Conservation (phyloP, 1,284 basidiomycete species). For the Bjerkandera adusta region DNA sequence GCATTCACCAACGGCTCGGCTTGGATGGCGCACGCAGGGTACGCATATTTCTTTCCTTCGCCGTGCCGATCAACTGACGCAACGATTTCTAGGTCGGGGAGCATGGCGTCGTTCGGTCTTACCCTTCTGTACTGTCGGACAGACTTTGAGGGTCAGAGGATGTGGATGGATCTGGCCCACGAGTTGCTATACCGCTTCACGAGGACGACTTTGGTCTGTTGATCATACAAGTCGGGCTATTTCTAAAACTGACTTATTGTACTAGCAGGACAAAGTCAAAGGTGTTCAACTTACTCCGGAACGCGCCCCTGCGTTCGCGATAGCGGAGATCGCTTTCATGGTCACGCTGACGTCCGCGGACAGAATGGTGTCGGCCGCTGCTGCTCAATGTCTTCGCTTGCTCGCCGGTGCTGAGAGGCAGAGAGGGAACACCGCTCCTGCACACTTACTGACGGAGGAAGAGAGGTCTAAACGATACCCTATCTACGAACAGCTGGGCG, state of each 20-base stretch:
- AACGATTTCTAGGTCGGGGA: conserved; percentile 44
- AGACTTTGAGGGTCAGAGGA: conserved; percentile 58
- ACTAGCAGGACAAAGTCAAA: conserved; percentile 42
- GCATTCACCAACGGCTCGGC: conserved; percentile 26
- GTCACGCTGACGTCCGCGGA: conserved; percentile 69
- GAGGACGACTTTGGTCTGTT: conserved; percentile 45
- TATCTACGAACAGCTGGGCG: conserved; percentile 75
- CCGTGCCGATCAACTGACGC: conserved; percentile 5
- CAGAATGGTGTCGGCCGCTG: conserved; percentile 59
- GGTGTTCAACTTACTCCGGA: conserved; percentile 45
- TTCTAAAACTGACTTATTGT: conserved; percentile 3
- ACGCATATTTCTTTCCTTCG: conserved; percentile 26
- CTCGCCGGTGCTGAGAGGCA: conserved; percentile 65
- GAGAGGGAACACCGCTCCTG: conserved; percentile 43
- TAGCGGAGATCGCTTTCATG: conserved; percentile 70
- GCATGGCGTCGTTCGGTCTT: conserved; percentile 53
- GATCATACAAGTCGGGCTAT: not conserved
- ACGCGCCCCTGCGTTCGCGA: conserved; percentile 58
- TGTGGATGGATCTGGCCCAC: conserved; percentile 64
- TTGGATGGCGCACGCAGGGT: conserved; percentile 36
- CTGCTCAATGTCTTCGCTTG: conserved; percentile 65
- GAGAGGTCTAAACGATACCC: conserved; percentile 65
- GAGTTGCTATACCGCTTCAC: conserved; percentile 58
- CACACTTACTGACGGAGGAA: conserved; percentile 51
- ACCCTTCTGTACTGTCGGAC: conserved; percentile 56